Evolutionary conservation across 176 grass and related monocot genomes (phyloP).

Genomic region (Carex scoparia): DNA sequence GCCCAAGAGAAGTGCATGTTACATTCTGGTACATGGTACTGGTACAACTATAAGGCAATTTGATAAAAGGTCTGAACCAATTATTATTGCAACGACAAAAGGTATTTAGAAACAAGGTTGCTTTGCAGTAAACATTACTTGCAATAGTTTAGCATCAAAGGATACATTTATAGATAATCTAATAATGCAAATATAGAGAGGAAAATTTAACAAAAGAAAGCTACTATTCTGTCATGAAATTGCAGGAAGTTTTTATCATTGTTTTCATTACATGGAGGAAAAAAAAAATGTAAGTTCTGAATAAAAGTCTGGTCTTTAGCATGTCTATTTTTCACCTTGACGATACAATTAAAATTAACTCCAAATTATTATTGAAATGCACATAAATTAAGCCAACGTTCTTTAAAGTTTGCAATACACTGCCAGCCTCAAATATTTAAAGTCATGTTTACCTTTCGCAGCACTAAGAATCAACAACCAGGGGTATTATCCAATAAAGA

Average conservation of each 20-base stretch:
- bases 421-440: not conserved
- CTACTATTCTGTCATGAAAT: not conserved
- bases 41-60: not conserved
- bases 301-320: not conserved
- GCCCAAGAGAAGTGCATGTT: not conserved
- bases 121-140: not conserved
- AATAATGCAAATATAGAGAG: not conserved
- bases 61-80: not conserved
- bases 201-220: not conserved
- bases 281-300: not conserved
- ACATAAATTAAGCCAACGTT: not conserved
- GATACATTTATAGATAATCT: not conserved
- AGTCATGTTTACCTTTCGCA: not conserved
- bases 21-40: not conserved
- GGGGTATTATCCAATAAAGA: not conserved
- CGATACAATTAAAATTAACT: not conserved
- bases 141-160: not conserved
- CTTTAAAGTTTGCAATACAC: not conserved
- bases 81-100: not conserved
- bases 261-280: not conserved
- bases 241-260: not conserved
- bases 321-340: not conserved
- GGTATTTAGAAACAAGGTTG: not conserved
- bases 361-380: not conserved
- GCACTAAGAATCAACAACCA: not conserved